Evolutionary conservation across 257 asterid genomes (phyloP), one percentile per base, ranked within the genome.

Genomic region (Cruciata laevipes): DNA sequence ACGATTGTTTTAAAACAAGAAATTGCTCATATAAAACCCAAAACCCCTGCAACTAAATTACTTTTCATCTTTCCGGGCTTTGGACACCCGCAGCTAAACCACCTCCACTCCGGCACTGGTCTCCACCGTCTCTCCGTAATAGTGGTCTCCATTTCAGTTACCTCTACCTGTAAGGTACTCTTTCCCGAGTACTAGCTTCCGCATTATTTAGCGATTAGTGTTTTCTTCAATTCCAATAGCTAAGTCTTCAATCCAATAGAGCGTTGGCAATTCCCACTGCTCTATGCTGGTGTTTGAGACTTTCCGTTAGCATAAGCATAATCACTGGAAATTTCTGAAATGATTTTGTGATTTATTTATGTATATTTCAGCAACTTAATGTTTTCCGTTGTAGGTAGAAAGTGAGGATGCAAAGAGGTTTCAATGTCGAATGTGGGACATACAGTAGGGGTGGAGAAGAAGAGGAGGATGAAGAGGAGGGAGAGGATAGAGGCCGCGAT

Each of bases 391-490:
- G 52, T 40, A 62, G 67, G 70, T 44, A 53, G 8, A 56, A 49
- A 24, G 0, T 44, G 5, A 49, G 61, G 67, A 71, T 76, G 79
- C 72, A 47, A 24, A 75, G 69, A 55, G 88, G 82, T 69, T 76
- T 77, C 30, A 83, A 83, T 64, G 84, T 75, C 11, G 91, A 70
- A 40, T 80, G 76, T 37, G 77, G 59, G 77, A 72, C 75, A 63
- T 79, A 81, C 68, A 84, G 76, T 69, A 79, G 88, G 55, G 86
- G 38, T 9, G 80, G 75, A 53, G 85, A 71, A 64, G 85, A 71
- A 49, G 98, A 87, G 6, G 99, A 67, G 52, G 96, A 90, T 3
- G 97, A 86, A 7, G 95, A 87, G 18, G 97, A 90, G 27, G 96
- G 52, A 14, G 81, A 74, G 23, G 86, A 78, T 21, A 76, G 81